A percentile compares a stretch with the other conserved stretches of the same genome.
phyloP scores from a whole-genome alignment of 352 stramenopile genomes.

The Phytophthora litchii region DNA sequence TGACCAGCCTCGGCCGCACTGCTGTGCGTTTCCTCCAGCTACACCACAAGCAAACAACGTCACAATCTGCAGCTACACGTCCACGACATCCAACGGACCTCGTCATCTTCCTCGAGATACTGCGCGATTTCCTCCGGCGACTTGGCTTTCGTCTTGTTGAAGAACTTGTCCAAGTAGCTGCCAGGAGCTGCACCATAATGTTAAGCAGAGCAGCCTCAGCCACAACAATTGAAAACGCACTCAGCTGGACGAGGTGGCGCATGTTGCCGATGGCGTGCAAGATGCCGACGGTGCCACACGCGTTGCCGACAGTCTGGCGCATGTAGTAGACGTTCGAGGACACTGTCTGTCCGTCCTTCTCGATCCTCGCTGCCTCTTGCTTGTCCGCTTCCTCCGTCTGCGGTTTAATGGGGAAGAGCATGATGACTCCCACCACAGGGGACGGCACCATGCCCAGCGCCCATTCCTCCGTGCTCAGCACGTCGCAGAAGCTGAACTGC shows the following conservation, averaged over 20 bases:
- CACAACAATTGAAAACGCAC: conserved; percentile 39
- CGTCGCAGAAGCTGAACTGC: conserved; percentile 92
- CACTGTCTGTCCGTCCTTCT: conserved; percentile 73
- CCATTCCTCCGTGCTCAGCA: conserved; percentile 97
- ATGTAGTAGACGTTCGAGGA: conserved; percentile 88
- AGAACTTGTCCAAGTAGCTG: conserved; percentile 87
- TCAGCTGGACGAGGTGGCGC: conserved; percentile 65
- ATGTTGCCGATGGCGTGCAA: conserved; percentile 95
- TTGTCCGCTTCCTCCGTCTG: conserved; percentile 81
- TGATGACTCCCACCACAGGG: conserved; percentile 92
- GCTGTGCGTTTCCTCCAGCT: conserved; percentile 93
- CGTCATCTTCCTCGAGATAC: conserved; percentile 90
- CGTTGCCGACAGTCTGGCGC: conserved; percentile 97
- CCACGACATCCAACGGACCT: conserved; percentile 39
- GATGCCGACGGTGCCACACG: conserved; percentile 96
- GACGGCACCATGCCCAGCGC: conserved; percentile 95
- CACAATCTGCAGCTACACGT: not conserved
- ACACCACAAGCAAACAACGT: conserved; percentile 10
- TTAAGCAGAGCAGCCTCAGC: not conserved
- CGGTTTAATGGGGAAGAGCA: conserved; percentile 96
- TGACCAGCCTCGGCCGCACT: conserved; percentile 90
- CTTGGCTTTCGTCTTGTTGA: conserved; percentile 79
- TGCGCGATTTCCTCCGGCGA: conserved; percentile 83
- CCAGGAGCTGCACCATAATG: conserved; percentile 36
- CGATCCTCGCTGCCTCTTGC: conserved; percentile 73